Conservation (phyloP, 805 yeast genomes). For the Blastobotrys americana region DNA sequence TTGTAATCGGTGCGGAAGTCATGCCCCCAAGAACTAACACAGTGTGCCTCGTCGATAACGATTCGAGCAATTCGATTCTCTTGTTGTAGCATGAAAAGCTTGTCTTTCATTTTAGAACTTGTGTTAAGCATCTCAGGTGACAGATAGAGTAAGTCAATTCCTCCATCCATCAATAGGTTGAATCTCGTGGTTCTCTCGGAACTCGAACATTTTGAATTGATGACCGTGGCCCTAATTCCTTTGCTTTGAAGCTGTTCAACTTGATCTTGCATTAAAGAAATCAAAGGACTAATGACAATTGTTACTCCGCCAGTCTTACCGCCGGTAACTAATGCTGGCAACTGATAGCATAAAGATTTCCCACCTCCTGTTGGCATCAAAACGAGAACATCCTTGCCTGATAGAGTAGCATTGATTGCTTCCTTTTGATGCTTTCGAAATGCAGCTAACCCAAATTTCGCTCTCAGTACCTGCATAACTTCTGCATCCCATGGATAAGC, state of each 20-base stretch:
- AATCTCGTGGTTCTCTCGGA: conserved; percentile 54
- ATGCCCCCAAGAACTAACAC: conserved; percentile 98
- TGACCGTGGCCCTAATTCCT: conserved; percentile 77
- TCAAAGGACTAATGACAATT: conserved; percentile 86
- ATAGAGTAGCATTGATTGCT: conserved; percentile 67
- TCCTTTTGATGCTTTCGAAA: conserved; percentile 83
- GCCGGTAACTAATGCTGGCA: conserved; percentile 76
- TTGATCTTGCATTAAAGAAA: conserved; percentile 96
- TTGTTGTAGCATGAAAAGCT: conserved; percentile 50
- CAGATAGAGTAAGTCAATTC: conserved; percentile 68
- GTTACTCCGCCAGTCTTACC: conserved; percentile 81
- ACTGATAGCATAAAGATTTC: conserved; percentile 88
- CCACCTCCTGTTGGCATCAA: conserved; percentile 99
- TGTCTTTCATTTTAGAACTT: conserved; percentile 58
- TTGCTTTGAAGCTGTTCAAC: conserved; percentile 67
- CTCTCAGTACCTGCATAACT: conserved; percentile 47
- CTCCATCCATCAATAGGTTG: conserved; percentile 47
- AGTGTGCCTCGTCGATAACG: conserved; percentile 96
- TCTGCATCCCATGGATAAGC: conserved; percentile 59
- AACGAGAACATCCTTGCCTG: conserved; percentile 85
- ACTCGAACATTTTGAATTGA: conserved; percentile 65
- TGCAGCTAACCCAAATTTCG: conserved; percentile 52
- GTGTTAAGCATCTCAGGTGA: conserved; percentile 93
- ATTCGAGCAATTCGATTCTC: conserved; percentile 64
- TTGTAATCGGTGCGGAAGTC: conserved; percentile 96